phyloP scores from a whole-genome alignment of 108 stramenopile genomes.

The Cylindrotheca closterium region DNA sequence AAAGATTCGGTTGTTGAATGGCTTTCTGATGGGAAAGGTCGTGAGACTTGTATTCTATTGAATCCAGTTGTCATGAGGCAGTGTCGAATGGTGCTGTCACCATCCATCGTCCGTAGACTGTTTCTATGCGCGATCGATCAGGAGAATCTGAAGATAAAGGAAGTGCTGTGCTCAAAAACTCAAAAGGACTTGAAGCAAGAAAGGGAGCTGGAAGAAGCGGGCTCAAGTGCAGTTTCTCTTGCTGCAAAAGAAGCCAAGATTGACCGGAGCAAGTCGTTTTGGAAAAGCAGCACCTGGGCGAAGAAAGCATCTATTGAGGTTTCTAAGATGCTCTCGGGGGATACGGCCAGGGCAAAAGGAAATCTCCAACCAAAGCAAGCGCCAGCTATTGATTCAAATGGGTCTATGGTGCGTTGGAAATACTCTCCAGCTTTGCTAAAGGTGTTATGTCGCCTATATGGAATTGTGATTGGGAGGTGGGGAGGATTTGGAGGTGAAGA shows the following conservation, averaged over 20 bases:
- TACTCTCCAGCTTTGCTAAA: conserved; percentile 32
- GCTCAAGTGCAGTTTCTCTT: conserved; percentile 49
- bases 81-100: conserved; percentile 55
- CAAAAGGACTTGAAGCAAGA: conserved; percentile 80
- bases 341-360: conserved; percentile 18
- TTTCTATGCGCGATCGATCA: conserved; percentile 64
- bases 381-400: conserved; percentile 9
- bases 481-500: conserved; percentile 75
- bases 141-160: conserved; percentile 40
- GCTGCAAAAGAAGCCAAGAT: conserved; percentile 83
- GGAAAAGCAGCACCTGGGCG: conserved; percentile 83
- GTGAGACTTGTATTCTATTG: conserved; percentile 67
- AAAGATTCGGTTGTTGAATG: conserved; percentile 74
- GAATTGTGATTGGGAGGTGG: conserved; percentile 83
- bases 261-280: conserved; percentile 70
- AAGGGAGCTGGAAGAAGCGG: conserved; percentile 57
- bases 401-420: neutral
- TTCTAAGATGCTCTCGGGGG: conserved; percentile 32
- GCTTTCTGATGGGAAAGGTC: conserved; percentile 71
- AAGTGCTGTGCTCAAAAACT: conserved; percentile 51
- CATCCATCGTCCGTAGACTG: conserved; percentile 63
- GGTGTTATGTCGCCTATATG: conserved; percentile 48
- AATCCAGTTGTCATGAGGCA: conserved; percentile 73
- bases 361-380: conserved; percentile 57
- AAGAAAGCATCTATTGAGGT: conserved; percentile 49